Evolutionary conservation across 805 yeast genomes (phyloP), one percentile per base, ranked within the genome.

Genomic region (Candida coquimbonensis): DNA sequence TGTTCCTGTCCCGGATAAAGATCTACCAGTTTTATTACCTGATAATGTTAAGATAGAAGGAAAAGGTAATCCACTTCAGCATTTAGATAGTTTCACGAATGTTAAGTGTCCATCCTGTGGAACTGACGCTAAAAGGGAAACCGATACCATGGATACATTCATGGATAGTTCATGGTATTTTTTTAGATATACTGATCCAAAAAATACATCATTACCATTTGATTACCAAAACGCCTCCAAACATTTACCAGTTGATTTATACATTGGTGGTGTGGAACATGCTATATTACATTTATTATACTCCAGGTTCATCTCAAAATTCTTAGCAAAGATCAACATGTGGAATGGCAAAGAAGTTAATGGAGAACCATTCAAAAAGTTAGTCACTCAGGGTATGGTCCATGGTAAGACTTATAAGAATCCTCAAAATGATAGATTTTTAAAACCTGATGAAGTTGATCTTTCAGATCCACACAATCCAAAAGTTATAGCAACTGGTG

Each of bases 71-170:
- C 96, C 97, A 9, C 68, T 91, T 38, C 78, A 80, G 3, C 72
- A 77, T 21, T 68, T 82, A 43, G 75, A 75, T 0, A 83, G 80
- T 17, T 91, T 88, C 70, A 80, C 81, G 9, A 72, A 86, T 49
- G 78, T 84, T 1, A 62, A 68, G 29, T 93, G 99, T 62, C 99
- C 99, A 7, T 72, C 76, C 0, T 93, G 99, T 67, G 80, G 81
- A 4, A 68, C 70, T 1, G 65, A 70, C 17, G 95, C 96, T 0
- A 79, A 75, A 46, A 75, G 99, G 56, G 99, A 93, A 53, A 87
- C 98, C 0, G 99, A 93, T 59, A 93, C 99, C 0, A 91, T 93
- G 99, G 99, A 93, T 60, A 93, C 99, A 0, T 93, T 93, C 59
- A 91, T 93, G 80, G 99, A 93, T 65, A 86, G 96, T 16, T 89